These are phyloP conservation scores for Aspergillus aculeatus DNA, from an alignment of 2,329 filamentous ascomycete species.

Conservation along the genomic window DNA sequence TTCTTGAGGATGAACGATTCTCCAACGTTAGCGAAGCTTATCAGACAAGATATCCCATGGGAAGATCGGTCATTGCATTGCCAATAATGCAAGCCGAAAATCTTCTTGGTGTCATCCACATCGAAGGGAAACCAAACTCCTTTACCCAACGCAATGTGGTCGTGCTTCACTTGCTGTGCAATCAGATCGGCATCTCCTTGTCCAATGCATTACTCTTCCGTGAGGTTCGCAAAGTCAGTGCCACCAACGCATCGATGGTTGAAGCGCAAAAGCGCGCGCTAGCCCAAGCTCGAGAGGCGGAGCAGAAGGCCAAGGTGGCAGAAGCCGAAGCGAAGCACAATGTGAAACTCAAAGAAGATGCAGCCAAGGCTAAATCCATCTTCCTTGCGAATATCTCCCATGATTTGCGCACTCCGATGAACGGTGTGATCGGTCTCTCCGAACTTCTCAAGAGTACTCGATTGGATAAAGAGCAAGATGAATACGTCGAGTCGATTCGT, in stretches of 20 bases:
- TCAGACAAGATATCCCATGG: conserved; percentile 54
- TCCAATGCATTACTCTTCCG: conserved; percentile 64
- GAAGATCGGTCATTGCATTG: conserved; percentile 61
- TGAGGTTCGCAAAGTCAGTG: conserved; percentile 60
- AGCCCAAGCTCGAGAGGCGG: conserved; percentile 60
- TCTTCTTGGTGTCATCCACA: conserved; percentile 61
- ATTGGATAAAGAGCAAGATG: conserved; percentile 58
- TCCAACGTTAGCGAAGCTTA: conserved; percentile 60
- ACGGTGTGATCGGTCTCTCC: conserved; percentile 81
- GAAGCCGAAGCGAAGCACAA: conserved; percentile 65
- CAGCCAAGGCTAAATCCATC: conserved; percentile 75
- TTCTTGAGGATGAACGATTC: conserved; percentile 65
- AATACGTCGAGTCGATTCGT: conserved; percentile 63
- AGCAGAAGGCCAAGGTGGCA: conserved; percentile 64
- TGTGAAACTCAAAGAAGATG: conserved; percentile 66
- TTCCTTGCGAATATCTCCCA: conserved; percentile 94
- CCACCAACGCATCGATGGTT: conserved; percentile 64
- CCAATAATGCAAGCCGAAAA: conserved; percentile 62
- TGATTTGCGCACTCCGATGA: conserved; percentile 89
- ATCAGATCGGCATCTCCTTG: conserved; percentile 64
- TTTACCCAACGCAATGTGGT: conserved; percentile 61
- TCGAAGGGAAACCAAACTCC: conserved; percentile 62
- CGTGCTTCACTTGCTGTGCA: conserved; percentile 57
- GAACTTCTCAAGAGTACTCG: conserved; percentile 60
- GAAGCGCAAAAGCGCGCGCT: conserved; percentile 64